Conservation (phyloP, 805 yeast species). For the Wickerhamomyces subpelliculosus region DNA sequence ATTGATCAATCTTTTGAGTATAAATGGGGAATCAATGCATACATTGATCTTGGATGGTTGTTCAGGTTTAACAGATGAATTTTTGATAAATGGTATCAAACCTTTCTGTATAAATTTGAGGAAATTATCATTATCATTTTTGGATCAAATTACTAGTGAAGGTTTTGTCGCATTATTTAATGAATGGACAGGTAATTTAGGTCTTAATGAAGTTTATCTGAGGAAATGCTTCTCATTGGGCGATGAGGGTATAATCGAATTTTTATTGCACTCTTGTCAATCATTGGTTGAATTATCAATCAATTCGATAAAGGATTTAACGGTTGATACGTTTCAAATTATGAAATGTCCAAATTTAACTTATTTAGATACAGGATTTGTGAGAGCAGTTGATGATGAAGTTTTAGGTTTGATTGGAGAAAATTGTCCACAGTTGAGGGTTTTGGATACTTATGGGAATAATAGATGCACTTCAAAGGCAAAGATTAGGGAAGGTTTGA, state of each 20-base stretch:
- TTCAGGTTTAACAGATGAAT: slow-evolving; percentile 58
- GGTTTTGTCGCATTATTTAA: slow-evolving; percentile 56
- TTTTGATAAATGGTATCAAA: slow-evolving; percentile 48
- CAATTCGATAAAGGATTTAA: slow-evolving; percentile 62
- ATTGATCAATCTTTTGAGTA: slow-evolving; percentile 50
- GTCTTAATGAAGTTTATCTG: slow-evolving; percentile 53
- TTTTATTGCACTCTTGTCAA: slow-evolving; percentile 54
- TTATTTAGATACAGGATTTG: slow-evolving; percentile 72
- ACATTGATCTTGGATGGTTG: slow-evolving; percentile 68
- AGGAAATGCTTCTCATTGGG: slow-evolving; percentile 61
- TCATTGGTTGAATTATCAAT: slow-evolving; percentile 65
- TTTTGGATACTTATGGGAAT: slow-evolving; percentile 77
- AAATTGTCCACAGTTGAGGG: slow-evolving; percentile 53
- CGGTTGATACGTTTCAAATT: slow-evolving; percentile 43
- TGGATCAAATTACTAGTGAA: slow-evolving; percentile 64
- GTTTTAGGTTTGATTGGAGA: slow-evolving; percentile 50
- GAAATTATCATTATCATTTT: slow-evolving; percentile 46
- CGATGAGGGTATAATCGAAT: slow-evolving; percentile 53
- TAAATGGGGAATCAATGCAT: slow-evolving; percentile 54
- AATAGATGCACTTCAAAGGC: slow-evolving; percentile 59
- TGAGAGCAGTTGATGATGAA: slow-evolving; percentile 66
- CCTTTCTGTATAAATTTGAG: slow-evolving; percentile 53
- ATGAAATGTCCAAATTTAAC: slow-evolving; percentile 53
- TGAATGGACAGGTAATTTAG: slow-evolving; percentile 47
- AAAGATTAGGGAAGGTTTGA: slow-evolving; percentile 42